phyloP scores from a whole-genome alignment of 2,329 filamentous ascomycete species.

The Biscogniauxia marginata region DNA sequence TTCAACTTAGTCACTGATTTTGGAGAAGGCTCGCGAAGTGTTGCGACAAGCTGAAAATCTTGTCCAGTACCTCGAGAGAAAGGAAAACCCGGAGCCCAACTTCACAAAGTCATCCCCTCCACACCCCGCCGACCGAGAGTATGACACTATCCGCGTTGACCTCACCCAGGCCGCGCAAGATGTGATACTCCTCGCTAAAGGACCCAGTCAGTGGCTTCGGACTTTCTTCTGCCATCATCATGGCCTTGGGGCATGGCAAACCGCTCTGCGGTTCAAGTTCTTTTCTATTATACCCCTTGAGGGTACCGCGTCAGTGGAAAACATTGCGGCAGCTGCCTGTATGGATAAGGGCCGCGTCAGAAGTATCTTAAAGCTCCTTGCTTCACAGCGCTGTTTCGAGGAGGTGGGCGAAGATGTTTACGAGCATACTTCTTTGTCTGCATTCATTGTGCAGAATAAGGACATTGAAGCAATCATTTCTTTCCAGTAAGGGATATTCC shows the following conservation, averaged over 20 bases:
- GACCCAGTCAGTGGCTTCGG: conserved; percentile 8
- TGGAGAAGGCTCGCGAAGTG: conserved; percentile 5
- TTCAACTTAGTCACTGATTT: conserved; percentile 9
- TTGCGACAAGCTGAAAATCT: conserved; percentile 9
- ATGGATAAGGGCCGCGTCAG: conserved; percentile 13
- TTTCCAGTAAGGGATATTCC: too few species aligned
- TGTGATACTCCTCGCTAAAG: conserved; percentile 6
- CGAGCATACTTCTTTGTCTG: conserved; percentile 13
- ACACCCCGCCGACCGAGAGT: conserved; percentile 4
- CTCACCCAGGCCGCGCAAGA: conserved; percentile 11
- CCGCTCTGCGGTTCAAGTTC: conserved; percentile 11
- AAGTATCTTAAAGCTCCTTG: conserved; percentile 12
- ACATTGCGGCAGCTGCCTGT: conserved; percentile 4
- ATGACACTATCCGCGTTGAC: conserved; percentile 5
- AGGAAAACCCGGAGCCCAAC: conserved; percentile 5
- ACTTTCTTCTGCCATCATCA: conserved; percentile 11
- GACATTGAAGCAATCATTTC: conserved; percentile 4
- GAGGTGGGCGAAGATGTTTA: conserved; percentile 9
- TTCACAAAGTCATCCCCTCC: conserved; percentile 3
- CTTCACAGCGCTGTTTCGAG: conserved; percentile 11
- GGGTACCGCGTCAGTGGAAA: conserved; percentile 1
- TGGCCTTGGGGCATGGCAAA: conserved; percentile 10
- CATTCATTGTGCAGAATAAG: conserved; percentile 9
- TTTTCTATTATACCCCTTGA: conserved; percentile 10
- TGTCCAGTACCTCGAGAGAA: conserved; percentile 9